These are phyloP conservation scores for Penicillium pulvis DNA, from an alignment of 495 filamentous ascomycete genomes.

Conservation along the genomic window DNA sequence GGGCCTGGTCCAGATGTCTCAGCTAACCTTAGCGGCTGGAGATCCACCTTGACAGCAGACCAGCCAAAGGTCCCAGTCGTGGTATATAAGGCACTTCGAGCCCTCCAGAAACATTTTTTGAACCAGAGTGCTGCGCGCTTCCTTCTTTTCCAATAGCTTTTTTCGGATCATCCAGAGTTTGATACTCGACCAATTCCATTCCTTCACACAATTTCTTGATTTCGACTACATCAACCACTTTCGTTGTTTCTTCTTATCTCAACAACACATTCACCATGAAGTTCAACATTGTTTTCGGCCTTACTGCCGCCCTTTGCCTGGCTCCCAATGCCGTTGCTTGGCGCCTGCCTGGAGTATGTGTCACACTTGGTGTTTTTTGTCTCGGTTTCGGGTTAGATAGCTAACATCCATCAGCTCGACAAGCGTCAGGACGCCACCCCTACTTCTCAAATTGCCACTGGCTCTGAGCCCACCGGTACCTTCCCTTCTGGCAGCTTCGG, in stretches of 20 bases:
- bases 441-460: constrained; percentile 9
- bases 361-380: background rate
- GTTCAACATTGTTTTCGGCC: constrained; percentile 31
- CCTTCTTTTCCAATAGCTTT: constrained; percentile 23
- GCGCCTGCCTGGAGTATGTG: constrained; percentile 17
- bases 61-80: background rate
- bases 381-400: background rate
- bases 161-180: constrained; percentile 21
- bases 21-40: constrained; percentile 9
- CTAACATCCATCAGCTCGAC: constrained; percentile 4
- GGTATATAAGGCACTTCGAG: constrained; percentile 21
- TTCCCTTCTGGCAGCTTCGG: constrained; percentile 3
- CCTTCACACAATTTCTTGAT: constrained; percentile 5
- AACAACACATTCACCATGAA: constrained; percentile 34
- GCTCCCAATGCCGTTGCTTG: constrained; percentile 26
- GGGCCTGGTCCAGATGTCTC: constrained; percentile 16
- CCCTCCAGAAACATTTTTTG: constrained; percentile 9
- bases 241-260: constrained; percentile 7
- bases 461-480: constrained; percentile 6
- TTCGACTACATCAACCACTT: constrained; percentile 3
- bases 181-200: constrained; percentile 22
- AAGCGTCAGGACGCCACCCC: constrained; percentile 15
- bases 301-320: constrained; percentile 30
- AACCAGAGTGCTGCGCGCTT: constrained; percentile 33
- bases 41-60: background rate